Conservation (phyloP, 306 rosid species). For the Trichosanthes truncata region DNA sequence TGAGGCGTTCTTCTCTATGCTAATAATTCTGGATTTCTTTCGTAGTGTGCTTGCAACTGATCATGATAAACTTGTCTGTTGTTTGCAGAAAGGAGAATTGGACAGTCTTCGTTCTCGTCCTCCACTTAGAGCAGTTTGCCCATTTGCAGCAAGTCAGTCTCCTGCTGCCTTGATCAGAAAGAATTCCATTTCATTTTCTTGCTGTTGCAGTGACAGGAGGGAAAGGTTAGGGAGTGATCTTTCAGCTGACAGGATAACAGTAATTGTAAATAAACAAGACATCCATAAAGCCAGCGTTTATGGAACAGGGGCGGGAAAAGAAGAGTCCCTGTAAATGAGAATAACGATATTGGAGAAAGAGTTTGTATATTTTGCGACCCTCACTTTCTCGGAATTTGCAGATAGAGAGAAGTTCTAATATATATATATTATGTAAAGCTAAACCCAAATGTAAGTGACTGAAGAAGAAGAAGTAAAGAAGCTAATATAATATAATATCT, state of each 20-base stretch:
- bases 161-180: conserved; percentile 23
- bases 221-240: conserved; percentile 24
- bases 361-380: conserved; percentile 7
- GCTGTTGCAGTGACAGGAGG: conserved; percentile 51
- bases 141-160: conserved; percentile 3
- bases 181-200: conserved; percentile 27
- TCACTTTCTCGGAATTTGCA: conserved; percentile 5
- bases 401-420: not conserved
- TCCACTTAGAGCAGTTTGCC: conserved; percentile 26
- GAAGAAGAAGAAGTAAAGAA: not conserved
- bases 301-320: not conserved
- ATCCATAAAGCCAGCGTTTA: conserved; percentile 12
- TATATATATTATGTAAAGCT: conserved; percentile 10
- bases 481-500: not conserved
- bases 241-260: conserved; percentile 14
- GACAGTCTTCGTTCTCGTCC: conserved; percentile 47
- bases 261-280: conserved; percentile 46
- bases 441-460: conserved; percentile 46
- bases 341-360: conserved; percentile 6
- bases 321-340: not conserved
- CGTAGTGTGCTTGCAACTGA: not conserved
- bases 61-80: not conserved
- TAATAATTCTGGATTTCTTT: not conserved
- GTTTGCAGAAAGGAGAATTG: conserved; percentile 87
- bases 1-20: conserved; percentile 12